These are phyloP conservation scores for Trichoderma oligosporum DNA, from an alignment of 2,329 filamentous ascomycete species.

Conservation along the genomic window DNA sequence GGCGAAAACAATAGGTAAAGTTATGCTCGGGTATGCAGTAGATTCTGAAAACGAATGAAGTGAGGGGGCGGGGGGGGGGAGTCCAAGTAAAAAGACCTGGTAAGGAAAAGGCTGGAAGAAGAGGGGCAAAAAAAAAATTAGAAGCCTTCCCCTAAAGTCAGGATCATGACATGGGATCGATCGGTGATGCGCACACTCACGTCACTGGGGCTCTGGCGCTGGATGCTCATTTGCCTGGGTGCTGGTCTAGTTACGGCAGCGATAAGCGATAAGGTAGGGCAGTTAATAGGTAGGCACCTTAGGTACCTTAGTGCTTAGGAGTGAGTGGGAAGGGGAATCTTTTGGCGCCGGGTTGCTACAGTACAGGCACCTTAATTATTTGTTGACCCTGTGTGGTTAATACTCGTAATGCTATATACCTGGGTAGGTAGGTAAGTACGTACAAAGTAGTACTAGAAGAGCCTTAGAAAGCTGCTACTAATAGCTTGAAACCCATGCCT, in stretches of 20 bases:
- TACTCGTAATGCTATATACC: too few species aligned
- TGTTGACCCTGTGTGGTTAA: too few species aligned
- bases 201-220: conserved; percentile 4
- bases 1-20: not conserved
- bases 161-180: too few species aligned
- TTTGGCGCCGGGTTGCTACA: too few species aligned
- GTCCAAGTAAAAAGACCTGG: not conserved
- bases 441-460: too few species aligned
- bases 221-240: not conserved
- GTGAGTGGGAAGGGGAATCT: too few species aligned
- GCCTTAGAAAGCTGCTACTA: too few species aligned
- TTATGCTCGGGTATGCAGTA: conserved; percentile 6
- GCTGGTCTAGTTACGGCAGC: conserved; percentile 1
- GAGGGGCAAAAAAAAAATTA: conserved; percentile 9
- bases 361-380: too few species aligned
- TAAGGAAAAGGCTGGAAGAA: not conserved
- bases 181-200: conserved; percentile 5
- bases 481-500: too few species aligned
- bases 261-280: conserved; percentile 18
- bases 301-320: too few species aligned
- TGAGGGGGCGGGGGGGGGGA: conserved; percentile 9
- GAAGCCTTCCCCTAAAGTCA: too few species aligned
- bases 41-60: conserved; percentile 6
- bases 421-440: too few species aligned
- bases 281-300: not conserved